Base-by-base conservation (phyloP, 306 rosid genomes). In the Quercus alba region DNA sequence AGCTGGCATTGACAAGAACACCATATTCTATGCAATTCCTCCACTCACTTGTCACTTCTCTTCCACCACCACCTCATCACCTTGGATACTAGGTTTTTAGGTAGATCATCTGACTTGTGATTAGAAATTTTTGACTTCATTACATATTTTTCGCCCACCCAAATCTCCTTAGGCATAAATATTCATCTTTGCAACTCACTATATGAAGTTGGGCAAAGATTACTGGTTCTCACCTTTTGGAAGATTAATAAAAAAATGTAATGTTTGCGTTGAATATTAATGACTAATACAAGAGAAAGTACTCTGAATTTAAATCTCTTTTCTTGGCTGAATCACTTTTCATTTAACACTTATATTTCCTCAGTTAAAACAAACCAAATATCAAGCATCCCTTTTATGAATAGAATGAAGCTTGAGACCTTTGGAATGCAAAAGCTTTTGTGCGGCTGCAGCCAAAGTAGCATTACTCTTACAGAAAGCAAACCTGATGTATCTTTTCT, bases 381-480 rank as follows among this genome's bases (percentile, higher is more conserved):
- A 62, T 63, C n/a, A 63, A 30, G 70, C 28, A 66, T 46, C 78
- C 46, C 73, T 75, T 76, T 72, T 41, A 30, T 70, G 56, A 49
- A 44, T 33, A 78, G 68, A 81, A 73, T 56, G 56, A 33, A 79
- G 77, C 30, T 19, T 72, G 76, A 79, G 81, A 82, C 90, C 89
- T 73, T 54, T 64, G 38, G 77, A 63, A 72, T 86, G 81, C 75
- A 80, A 79, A 85, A 91, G 78, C 78, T 82, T 89, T 85, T 87
- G 86, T 25, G 93, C 86, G 64, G 87, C 97, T 14, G 77, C 76
- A 57, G 86, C 75, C 83, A 94, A 88, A 70, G 98, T 94, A 52
- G 78, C 83, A 59, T 82, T 75, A 75, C 93, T 92, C 88, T 94
- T 94, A 70, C 98, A 92, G 82, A 89, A 94, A 68, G 98, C 97